phyloP scores from a whole-genome alignment of 164 flowering plant species.

The Magnolia sinica region DNA sequence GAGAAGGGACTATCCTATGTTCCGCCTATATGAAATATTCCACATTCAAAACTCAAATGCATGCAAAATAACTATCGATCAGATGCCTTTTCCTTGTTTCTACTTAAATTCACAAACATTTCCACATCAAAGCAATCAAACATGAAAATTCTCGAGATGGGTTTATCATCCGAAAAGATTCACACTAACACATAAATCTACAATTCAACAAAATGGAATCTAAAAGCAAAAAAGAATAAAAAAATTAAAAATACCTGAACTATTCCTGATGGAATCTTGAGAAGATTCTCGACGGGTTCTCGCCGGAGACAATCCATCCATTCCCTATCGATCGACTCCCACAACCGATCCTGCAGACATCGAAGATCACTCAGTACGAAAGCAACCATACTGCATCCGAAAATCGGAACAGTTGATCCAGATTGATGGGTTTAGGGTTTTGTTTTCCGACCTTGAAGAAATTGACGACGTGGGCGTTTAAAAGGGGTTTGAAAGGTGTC shows the following conservation, averaged over 20 bases:
- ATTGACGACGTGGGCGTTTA: slow-evolving; percentile 68
- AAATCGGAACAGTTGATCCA: neutral
- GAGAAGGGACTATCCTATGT: too few species aligned
- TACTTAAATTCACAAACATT: too few species aligned
- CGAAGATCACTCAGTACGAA: neutral
- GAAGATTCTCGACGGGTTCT: slow-evolving; percentile 60
- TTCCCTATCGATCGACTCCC: slow-evolving; percentile 71
- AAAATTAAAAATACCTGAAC: slow-evolving; percentile 40
- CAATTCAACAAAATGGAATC: too few species aligned
- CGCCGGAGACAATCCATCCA: slow-evolving; percentile 70
- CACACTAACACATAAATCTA: too few species aligned
- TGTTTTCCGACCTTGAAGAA: slow-evolving; percentile 55
- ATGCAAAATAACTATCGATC: too few species aligned
- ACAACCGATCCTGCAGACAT: slow-evolving; percentile 50
- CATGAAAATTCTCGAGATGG: too few species aligned
- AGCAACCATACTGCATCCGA: neutral
- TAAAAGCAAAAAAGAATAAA: neutral
- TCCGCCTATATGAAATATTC: too few species aligned
- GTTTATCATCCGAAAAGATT: too few species aligned
- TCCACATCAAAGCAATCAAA: too few species aligned
- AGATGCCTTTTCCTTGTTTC: too few species aligned
- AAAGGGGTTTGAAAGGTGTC: slow-evolving; percentile 42
- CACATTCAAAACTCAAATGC: too few species aligned
- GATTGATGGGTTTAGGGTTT: neutral
- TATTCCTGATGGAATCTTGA: slow-evolving; percentile 66